Base-by-base conservation (phyloP, 1,284 basidiomycete genomes). In the Singerocomus rubriflavus region DNA sequence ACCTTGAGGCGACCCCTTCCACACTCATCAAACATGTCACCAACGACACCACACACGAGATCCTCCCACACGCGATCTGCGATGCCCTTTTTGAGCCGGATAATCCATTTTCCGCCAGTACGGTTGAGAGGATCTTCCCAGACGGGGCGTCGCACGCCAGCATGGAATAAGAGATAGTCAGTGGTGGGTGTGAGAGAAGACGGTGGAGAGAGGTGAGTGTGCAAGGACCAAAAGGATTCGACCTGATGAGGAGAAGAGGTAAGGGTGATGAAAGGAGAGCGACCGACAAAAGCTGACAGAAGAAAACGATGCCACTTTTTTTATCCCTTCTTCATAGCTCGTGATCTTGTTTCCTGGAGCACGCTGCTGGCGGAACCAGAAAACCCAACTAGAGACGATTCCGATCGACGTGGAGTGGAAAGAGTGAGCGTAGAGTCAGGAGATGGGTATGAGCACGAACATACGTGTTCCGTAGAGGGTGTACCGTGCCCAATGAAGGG, bases 71-170 rank as follows among this genome's bases (percentile, higher is more conserved):
- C 69, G 21, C 87, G 80, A 68, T 92, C 89, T 7, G 87, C 81
- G 40, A 91, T 75, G 36, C 90, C 89, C 64, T 92, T 92, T 64
- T 82, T 82, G 44, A 94, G 77, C 54, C 92, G 86, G 54, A 94
- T 82, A 55, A 91, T 91, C 91, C 91, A 94, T 71, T 93, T 93
- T n/a, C 91, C 91, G 27, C 91, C 91, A n/a, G 80, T 68, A 45
- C 86, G 72, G 68, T 94, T 94, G 49, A 91, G 74, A 2, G 90
- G 89, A 68, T 93, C 92, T 67, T 94, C 91, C 91, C 92, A 94
- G 8, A 93, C 87, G 1, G 92, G 91, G 50, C 91, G 78, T 30
- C 82, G 83, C 47, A 94, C 75, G 42, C 85, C 86, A 4, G 82
- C 75, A 63, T 92, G 91, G 72, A 94, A 94, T 54, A 94, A 78